Evolutionary conservation across 257 asterid genomes (phyloP).

Genomic region (Schizonepeta tenuifolia): DNA sequence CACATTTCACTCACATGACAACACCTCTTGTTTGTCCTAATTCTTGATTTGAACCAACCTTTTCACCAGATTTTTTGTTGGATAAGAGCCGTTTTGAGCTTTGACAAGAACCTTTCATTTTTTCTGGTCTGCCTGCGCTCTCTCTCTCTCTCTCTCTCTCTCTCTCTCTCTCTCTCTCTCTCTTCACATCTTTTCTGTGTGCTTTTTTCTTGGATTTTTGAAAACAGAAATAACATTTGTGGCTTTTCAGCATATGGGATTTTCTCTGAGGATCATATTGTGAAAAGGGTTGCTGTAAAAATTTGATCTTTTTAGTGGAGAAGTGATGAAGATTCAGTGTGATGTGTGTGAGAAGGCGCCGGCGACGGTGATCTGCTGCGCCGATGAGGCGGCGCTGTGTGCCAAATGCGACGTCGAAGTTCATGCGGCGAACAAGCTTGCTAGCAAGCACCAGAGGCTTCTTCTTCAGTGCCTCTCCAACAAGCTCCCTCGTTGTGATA

Average conservation of each 20-base stretch:
- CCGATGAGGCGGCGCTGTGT: slow-evolving; percentile 97
- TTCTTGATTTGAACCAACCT: background rate
- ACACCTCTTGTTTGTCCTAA: background rate
- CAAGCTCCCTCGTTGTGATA: slow-evolving; percentile 94
- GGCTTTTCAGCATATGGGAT: slow-evolving; percentile 28
- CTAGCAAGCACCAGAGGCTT: slow-evolving; percentile 96
- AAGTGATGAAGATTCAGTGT: slow-evolving; percentile 90
- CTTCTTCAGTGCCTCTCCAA: slow-evolving; percentile 77
- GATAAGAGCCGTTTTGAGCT: slow-evolving; percentile 12
- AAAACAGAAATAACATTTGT: background rate
- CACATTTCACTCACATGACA: background rate
- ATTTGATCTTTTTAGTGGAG: slow-evolving; percentile 13
- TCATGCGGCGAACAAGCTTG: slow-evolving; percentile 95
- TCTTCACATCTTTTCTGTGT: slow-evolving; percentile 15
- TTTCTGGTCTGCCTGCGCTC: background rate
- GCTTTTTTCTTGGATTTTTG: slow-evolving; percentile 20
- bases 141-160: background rate
- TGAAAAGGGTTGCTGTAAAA: slow-evolving; percentile 25
- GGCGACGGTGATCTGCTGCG: slow-evolving; percentile 96
- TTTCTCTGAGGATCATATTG: background rate
- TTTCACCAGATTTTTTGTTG: slow-evolving; percentile 19
- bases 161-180: background rate
- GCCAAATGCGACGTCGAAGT: slow-evolving; percentile 81
- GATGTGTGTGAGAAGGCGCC: slow-evolving; percentile 97
- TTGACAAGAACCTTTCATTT: slow-evolving; percentile 27